Evolutionary conservation across 768 basidiomycete genomes (phyloP).

Genomic region (Paxillus rubicundulus): DNA sequence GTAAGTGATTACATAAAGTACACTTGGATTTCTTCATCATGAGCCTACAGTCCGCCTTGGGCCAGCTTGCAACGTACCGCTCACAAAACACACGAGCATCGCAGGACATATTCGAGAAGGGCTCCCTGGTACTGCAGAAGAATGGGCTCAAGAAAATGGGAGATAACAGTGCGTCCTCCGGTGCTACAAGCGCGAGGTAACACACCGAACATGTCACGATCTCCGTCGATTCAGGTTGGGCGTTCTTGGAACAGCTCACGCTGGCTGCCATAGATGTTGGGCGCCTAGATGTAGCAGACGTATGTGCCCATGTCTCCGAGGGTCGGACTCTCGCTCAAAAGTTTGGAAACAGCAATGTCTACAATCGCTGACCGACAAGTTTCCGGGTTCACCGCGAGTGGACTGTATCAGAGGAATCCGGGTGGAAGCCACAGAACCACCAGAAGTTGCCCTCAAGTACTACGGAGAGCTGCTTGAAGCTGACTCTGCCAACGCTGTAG

Average conservation of each 20-base stretch:
- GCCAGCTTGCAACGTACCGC: slow-evolving; percentile 54
- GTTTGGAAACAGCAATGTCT: slow-evolving; percentile 37
- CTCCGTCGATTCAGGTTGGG: slow-evolving; percentile 54
- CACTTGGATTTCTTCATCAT: slow-evolving; percentile 24
- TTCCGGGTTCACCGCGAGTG: slow-evolving; percentile 78
- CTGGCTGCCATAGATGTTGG: slow-evolving; percentile 78
- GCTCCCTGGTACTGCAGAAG: slow-evolving; percentile 47
- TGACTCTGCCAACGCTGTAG: slow-evolving; percentile 69
- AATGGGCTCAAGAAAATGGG: slow-evolving; percentile 44
- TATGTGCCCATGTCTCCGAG: slow-evolving; percentile 35
- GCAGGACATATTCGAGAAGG: slow-evolving; percentile 57
- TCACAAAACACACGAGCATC: slow-evolving; percentile 50
- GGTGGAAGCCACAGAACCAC: slow-evolving; percentile 64
- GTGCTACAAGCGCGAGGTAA: neutral
- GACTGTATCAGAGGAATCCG: slow-evolving; percentile 76
- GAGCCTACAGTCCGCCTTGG: slow-evolving; percentile 48
- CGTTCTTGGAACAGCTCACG: slow-evolving; percentile 75
- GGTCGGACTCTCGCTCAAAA: slow-evolving; percentile 6
- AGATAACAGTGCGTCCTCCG: slow-evolving; percentile 49
- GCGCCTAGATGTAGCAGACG: slow-evolving; percentile 70
- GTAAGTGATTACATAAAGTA: neutral
- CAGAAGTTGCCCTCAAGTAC: slow-evolving; percentile 56
- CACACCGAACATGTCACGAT: neutral
- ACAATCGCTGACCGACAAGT: slow-evolving; percentile 57
- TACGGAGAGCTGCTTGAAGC: slow-evolving; percentile 60